Evolutionary conservation across 768 basidiomycete species (phyloP).

Genomic region (Mrakia gelida): DNA sequence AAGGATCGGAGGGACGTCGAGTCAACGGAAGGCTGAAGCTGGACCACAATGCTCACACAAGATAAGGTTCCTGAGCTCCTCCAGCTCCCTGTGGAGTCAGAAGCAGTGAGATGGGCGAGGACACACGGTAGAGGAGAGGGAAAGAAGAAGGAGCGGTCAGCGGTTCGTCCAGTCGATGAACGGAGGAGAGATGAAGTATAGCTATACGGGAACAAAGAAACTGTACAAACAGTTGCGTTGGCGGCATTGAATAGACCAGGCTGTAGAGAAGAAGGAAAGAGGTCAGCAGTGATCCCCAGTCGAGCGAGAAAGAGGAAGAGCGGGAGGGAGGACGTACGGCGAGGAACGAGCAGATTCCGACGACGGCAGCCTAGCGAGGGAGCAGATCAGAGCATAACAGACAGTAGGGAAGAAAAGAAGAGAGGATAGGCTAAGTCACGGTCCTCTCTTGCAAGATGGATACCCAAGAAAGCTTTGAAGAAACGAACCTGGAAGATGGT

Average conservation of each 20-base stretch:
- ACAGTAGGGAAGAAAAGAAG: not conserved
- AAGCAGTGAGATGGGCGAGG: no score
- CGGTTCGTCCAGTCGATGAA: no score
- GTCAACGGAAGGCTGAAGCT: no score
- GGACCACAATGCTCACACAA: no score
- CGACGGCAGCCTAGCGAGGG: not conserved
- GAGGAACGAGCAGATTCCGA: slow-evolving; percentile 16
- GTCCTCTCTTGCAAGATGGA: not conserved
- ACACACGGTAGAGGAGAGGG: no score
- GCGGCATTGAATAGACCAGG: slow-evolving; percentile 16
- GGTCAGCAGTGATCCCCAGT: no score
- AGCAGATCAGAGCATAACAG: no score
- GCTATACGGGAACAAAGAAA: no score
- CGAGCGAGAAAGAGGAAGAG: not conserved
- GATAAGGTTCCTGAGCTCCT: not conserved
- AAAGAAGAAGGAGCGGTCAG: no score
- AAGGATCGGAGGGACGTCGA: no score
- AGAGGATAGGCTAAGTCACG: not conserved
- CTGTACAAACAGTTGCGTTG: not conserved
- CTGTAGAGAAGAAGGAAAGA: not conserved
- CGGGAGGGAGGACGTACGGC: not conserved
- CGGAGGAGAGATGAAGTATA: no score
- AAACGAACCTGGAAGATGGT: slow-evolving; percentile 22
- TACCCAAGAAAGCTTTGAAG: not conserved
- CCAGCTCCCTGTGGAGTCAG: slow-evolving; percentile 20